These are phyloP conservation scores for Lentithecium fluviatile DNA, from an alignment of 495 filamentous ascomycete species.

Conservation along the genomic window DNA sequence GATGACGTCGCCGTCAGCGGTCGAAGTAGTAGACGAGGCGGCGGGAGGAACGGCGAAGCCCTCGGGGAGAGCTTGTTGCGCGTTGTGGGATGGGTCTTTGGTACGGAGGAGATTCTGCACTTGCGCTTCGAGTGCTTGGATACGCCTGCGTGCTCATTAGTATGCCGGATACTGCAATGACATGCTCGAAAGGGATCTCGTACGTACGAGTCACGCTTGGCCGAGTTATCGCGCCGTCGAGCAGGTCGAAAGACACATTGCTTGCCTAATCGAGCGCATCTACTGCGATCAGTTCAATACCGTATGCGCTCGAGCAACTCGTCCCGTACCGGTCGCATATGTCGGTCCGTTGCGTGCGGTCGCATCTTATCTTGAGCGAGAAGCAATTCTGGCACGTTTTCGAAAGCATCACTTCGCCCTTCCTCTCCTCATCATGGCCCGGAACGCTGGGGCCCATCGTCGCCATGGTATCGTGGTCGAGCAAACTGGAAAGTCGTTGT, in stretches of 20 bases:
- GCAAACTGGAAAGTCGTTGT: background rate
- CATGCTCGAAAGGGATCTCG: background rate
- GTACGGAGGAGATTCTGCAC: constrained; percentile 23
- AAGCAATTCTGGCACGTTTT: constrained; percentile 34
- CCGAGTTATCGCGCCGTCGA: constrained; percentile 27
- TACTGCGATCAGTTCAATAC: background rate
- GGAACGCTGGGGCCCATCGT: background rate
- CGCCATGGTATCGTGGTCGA: background rate
- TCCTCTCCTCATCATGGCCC: background rate
- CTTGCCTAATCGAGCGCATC: constrained; percentile 28
- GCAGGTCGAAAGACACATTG: constrained; percentile 32
- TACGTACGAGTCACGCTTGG: constrained; percentile 27
- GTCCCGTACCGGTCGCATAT: constrained; percentile 24
- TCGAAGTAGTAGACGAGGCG: background rate
- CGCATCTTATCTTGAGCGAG: constrained; percentile 30
- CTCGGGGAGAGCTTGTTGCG: background rate
- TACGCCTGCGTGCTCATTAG: constrained; percentile 14
- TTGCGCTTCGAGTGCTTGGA: constrained; percentile 27
- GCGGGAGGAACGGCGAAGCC: background rate
- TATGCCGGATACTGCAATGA: background rate
- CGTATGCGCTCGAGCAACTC: background rate
- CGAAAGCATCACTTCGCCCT: constrained; percentile 10
- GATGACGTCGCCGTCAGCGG: constrained; percentile 19
- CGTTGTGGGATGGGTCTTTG: background rate
- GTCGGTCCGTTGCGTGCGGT: constrained; percentile 24